Percentiles rank a stretch among this genome's conserved stretches.
Conservation (phyloP, 2,329 filamentous ascomycete genomes). For the Fusarium tricinctum region DNA sequence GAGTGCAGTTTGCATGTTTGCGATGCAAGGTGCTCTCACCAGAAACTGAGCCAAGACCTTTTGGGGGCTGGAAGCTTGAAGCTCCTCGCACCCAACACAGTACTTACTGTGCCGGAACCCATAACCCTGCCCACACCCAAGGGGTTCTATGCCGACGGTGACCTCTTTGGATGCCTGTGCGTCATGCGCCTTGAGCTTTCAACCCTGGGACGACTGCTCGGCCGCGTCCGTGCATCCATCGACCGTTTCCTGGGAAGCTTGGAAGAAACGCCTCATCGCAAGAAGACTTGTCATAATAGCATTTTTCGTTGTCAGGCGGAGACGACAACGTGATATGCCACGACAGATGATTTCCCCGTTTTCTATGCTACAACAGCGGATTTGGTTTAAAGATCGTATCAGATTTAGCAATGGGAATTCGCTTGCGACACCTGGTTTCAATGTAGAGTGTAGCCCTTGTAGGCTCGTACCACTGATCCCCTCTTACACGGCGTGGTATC, state of each 20-base stretch:
- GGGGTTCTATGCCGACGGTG: constrained; percentile 34
- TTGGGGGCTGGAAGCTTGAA: constrained; percentile 8
- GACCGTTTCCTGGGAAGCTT: constrained; percentile 41
- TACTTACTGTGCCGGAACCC: constrained; percentile 19
- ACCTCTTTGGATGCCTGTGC: constrained; percentile 39
- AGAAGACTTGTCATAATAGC: constrained; percentile 40
- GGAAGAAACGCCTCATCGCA: constrained; percentile 38
- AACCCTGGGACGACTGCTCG: constrained; percentile 28
- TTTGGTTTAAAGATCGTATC: constrained; percentile 10
- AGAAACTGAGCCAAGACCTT: constrained; percentile 23
- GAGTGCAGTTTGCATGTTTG: constrained; percentile 17
- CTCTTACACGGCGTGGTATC: not conserved
- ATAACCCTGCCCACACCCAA: constrained; percentile 27
- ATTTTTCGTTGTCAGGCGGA: constrained; percentile 11
- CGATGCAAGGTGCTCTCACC: constrained; percentile 9
- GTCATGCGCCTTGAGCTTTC: constrained; percentile 41
- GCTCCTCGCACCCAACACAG: constrained; percentile 25
- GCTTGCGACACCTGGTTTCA: not conserved
- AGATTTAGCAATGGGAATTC: constrained; percentile 25
- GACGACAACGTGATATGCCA: constrained; percentile 36
- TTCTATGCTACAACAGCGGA: constrained; percentile 6
- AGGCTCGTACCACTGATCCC: constrained; percentile 5
- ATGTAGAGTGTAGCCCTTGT: constrained; percentile 9
- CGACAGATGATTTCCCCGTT: constrained; percentile 7
- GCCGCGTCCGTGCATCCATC: constrained; percentile 48